Base-by-base conservation (phyloP, 163 green algal species). In the Chloromonas sp. region DNA sequence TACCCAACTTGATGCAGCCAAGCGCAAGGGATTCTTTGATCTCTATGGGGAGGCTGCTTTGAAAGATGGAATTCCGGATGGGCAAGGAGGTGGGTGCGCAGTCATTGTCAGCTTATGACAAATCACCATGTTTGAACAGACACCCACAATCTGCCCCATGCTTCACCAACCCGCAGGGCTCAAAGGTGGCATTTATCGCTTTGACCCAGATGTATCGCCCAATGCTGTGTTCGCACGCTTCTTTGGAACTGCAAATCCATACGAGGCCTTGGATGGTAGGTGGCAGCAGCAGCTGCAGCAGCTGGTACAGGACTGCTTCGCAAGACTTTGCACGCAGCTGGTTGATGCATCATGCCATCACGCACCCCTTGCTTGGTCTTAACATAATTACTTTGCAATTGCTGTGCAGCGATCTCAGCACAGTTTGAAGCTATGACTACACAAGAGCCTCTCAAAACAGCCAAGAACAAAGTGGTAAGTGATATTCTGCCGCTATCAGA, bases 161-260 rank as follows among this genome's bases (percentile, higher is more conserved):
- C 36, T 36, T 36, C 36, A 36, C 36, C 36, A 36, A 36, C 36
- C 1, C 82, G 70, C 88, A 94, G 91, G 87, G 0, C 70, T 86
- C 57, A 92, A 88, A 61, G 91, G 91, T 81, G 89, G 90, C 61
- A 87, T 92, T 61, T 95, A 95, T 86, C 80, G 36, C 2, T 96
- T 96, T 87, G 90, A 93, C 71, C 66, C 87, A 1, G 85, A 91
- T 2, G 81, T 79, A 0, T 91, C 87, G 11, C 91, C 93, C 2
- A 57, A 83, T 0, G 60, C 87, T 36, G 88, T 94, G 57, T 97
- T 97, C 81, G 61, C 84, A 58, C 80, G 85, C 14, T 96, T 96
- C 87, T 97, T 97, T 86, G 93, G 93, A 15, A 97, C 93, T 59
- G 82, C 86, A 14, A 97, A 97, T 86, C 93, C 93, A 1, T 97